Evolutionary conservation across 1,139 yeast species (phyloP).

Genomic region (Fermentozyma sake): DNA sequence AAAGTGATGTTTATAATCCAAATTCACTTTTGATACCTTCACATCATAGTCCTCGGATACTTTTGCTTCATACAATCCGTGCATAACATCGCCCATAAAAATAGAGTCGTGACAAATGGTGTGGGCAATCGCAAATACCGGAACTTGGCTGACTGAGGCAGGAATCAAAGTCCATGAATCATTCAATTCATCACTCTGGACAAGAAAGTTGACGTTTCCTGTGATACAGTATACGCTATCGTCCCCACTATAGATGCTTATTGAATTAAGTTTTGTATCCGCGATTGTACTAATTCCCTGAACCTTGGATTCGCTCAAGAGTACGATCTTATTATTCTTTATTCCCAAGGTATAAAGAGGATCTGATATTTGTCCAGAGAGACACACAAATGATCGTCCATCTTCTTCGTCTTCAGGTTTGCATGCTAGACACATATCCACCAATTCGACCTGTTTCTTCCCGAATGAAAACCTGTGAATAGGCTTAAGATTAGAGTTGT

Average conservation of each 20-base stretch:
- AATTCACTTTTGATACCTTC: too few species aligned
- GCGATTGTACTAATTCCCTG: not conserved
- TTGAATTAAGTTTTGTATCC: not conserved
- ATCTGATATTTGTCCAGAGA: too few species aligned
- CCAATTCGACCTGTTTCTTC: constrained; percentile 12
- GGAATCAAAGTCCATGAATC: constrained; percentile 1
- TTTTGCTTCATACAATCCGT: too few species aligned
- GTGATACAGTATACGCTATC: constrained; percentile 1
- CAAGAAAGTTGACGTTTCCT: constrained; percentile 1
- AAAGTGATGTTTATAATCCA: constrained; percentile 11
- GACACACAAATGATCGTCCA: too few species aligned
- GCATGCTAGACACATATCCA: constrained; percentile 18
- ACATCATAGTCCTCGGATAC: too few species aligned
- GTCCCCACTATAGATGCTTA: constrained; percentile 1
- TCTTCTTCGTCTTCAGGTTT: too few species aligned
- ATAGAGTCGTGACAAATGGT: constrained; percentile 6
- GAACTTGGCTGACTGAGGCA: constrained; percentile 3
- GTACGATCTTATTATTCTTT: too few species aligned
- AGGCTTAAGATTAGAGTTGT: constrained; percentile 10
- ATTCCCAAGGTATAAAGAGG: too few species aligned
- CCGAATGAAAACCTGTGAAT: constrained; percentile 6
- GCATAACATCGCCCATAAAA: constrained; percentile 18
- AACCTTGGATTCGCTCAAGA: too few species aligned
- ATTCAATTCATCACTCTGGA: constrained; percentile 1
- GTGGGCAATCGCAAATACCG: constrained; percentile 10